Base-by-base conservation (phyloP, 164 flowering plant species). In the Umbellularia californica region DNA sequence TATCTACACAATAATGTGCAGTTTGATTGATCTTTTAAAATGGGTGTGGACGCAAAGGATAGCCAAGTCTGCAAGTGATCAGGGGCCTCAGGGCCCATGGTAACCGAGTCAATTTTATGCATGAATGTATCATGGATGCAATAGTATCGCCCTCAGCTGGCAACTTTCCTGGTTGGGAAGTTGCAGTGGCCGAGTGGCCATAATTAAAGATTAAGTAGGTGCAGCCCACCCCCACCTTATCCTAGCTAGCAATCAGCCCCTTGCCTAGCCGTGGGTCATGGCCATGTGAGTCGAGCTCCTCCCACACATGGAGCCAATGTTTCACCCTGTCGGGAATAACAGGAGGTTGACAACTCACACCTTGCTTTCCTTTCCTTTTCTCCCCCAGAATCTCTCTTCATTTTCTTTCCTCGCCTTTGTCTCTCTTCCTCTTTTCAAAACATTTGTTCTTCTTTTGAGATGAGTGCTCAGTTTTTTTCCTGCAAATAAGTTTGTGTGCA, bases 101-200 rank as follows among this genome's bases (percentile, higher is more conserved):
- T 41, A 7, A 41, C 47, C 47, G 10, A 41, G 47, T 41, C 11
- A 11, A 11, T 41, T 41, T 5, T 41, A 41, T 41, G 47, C 47
- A 41, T 41, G 11, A 5, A 41, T 41, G 10, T 41, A 41, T 41
- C 47, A 41, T 41, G 47, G 7, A 41, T 41, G 47, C 47, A 41
- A 7, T 41, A 41, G 47, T 41, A 41, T 5, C 47, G 9, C 47
- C 47, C 66, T 65, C 20, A 10, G 72, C 23, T 73, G 79, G 67
- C 82, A 74, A 79, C 79, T 68, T 75, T 75, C 62, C 75, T 58
- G 66, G 41, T 76, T 75, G 74, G 83, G 75, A 76, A 81, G 71
- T 70, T 76, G 83, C 71, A 78, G 58, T 41, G 74, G 27, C 25
- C 19, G 7, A 76, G 51, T 41, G 71, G 27, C 25, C 19, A 55